A percentile compares a stretch with the other conserved stretches of the same genome.
Evolutionary conservation across 2,329 filamentous ascomycete genomes (phyloP).

Genomic region (Hypoxylon sp.): DNA sequence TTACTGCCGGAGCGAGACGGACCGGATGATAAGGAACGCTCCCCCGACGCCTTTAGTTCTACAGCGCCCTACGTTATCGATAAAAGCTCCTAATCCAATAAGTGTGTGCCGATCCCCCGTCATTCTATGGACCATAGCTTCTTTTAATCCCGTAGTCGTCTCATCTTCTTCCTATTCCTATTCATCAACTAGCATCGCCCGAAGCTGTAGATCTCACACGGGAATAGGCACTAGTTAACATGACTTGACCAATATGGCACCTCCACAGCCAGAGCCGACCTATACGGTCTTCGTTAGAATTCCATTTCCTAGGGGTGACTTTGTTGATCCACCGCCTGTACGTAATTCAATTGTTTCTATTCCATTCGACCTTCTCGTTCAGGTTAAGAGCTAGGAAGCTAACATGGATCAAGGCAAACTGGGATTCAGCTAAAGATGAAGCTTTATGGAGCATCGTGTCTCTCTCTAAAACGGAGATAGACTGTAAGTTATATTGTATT

Average conservation of each 20-base stretch:
- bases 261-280: constrained; percentile 63
- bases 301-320: constrained; percentile 89
- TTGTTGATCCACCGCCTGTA: constrained; percentile 91
- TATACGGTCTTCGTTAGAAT: constrained; percentile 89
- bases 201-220: constrained; percentile 29
- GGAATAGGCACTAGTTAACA: constrained; percentile 41
- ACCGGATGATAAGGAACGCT: constrained; percentile 24
- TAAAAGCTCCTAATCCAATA: constrained; percentile 50
- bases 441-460: constrained; percentile 92
- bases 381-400: constrained; percentile 46
- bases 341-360: constrained; percentile 52
- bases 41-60: constrained; percentile 9
- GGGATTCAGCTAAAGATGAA: constrained; percentile 89
- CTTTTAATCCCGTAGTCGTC: constrained; percentile 11
- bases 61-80: constrained; percentile 48
- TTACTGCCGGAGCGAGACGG: constrained; percentile 34
- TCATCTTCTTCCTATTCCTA: constrained; percentile 32
- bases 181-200: constrained; percentile 30
- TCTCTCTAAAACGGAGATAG: constrained; percentile 84
- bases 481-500: constrained; percentile 74
- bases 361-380: constrained; percentile 23
- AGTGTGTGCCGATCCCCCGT: constrained; percentile 30
- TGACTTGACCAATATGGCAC: constrained; percentile 49
- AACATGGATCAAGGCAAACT: constrained; percentile 75
- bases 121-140: constrained; percentile 12